Base-by-base conservation (phyloP, 768 basidiomycete species). In the Lactarius pseudohatsudake region DNA sequence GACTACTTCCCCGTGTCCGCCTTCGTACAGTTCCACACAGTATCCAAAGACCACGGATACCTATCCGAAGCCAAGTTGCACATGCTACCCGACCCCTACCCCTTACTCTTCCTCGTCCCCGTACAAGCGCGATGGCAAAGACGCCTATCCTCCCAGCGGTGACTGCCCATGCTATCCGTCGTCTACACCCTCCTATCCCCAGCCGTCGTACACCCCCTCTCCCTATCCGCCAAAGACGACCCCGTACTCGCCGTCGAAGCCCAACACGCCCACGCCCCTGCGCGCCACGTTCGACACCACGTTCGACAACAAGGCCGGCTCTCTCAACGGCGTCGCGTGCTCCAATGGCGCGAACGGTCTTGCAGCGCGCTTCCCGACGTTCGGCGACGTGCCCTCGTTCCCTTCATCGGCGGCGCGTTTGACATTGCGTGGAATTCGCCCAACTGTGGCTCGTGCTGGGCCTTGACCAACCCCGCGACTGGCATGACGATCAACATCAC, bases 391-490 rank as follows among this genome's bases (percentile, higher is more conserved):
- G 34, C 86, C 87, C 2, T 76, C 75, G 56, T 90, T 86, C 78
- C 86, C 0, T 72, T 78, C 74, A 85, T 89, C 71, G 86, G 85
- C 36, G 87, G 83, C 1, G 83, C 80, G 0, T 76, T 79, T 18
- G 84, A 80, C 43, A 77, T 89, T 64, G 74, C 74, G 7, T 88
- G 76, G 75, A 79, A 84, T 72, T 87, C 85, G 1, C 66, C 74
- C 1, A 76, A 78, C 54, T 89, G 87, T 70, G 86, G 85, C 1
- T 80, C 81, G 30, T 89, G 88, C 75, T 89, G 86, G 86, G 62
- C 79, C 65, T 72, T 89, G 68, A 81, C 82, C 6, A 87, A 80
- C 74, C 77, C 78, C 6, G 77, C 78, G 4, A 69, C 62, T 1
- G 71, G 71, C 26, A 79, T 66, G 64, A 80, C 72, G 61, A 77